phyloP scores from a whole-genome alignment of 176 grass and related monocot genomes.

The Carex littledalei region DNA sequence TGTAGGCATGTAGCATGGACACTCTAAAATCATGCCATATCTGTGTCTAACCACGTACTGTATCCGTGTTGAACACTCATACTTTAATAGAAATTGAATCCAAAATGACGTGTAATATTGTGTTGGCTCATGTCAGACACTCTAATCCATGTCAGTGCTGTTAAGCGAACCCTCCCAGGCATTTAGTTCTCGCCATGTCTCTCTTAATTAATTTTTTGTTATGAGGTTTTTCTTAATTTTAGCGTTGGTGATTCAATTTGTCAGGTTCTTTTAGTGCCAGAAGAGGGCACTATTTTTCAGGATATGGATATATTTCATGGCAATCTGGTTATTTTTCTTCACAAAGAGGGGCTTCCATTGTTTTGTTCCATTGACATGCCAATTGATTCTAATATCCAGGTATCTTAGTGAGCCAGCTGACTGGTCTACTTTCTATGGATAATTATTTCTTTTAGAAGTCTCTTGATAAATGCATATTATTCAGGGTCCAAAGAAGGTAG shows the following conservation, averaged over 20 bases:
- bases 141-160: not conserved
- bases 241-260: constrained; percentile 29
- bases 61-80: not conserved
- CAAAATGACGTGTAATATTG: not conserved
- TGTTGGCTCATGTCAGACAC: not conserved
- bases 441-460: constrained; percentile 20
- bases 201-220: not conserved
- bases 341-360: constrained; percentile 43
- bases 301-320: constrained; percentile 92
- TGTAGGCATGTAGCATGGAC: not conserved
- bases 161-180: not conserved
- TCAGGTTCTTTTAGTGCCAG: constrained; percentile 62
- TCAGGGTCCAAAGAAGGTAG: constrained; percentile 51
- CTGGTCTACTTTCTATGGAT: not conserved
- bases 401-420: constrained; percentile 25
- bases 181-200: not conserved
- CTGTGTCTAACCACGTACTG: not conserved
- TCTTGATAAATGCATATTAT: constrained; percentile 9
- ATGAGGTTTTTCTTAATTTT: not conserved
- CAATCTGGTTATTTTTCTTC: constrained; percentile 78
- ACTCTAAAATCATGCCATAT: not conserved
- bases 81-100: not conserved
- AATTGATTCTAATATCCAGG: constrained; percentile 52
- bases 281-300: constrained; percentile 44
- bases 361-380: constrained; percentile 86